A percentile compares a stretch with the other conserved stretches of the same genome.
phyloP scores from a whole-genome alignment of 2,329 filamentous ascomycete genomes.

The Macrophomina pseudophaseolina region DNA sequence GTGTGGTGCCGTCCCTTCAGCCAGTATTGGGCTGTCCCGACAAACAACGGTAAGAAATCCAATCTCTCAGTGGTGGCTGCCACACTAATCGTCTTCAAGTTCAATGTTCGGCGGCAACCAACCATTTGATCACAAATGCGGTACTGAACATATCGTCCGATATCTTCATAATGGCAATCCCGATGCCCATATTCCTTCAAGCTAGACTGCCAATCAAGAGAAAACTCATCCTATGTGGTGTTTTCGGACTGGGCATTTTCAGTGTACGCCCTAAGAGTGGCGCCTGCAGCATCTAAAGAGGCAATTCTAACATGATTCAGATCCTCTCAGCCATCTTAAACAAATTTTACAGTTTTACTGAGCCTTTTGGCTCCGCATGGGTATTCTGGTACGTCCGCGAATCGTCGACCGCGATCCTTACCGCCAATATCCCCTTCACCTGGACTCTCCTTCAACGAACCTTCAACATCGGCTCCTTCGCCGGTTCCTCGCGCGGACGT shows the following conservation, averaged over 20 bases:
- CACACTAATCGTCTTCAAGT: conserved; percentile 30
- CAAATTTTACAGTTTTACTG: conserved; percentile 65
- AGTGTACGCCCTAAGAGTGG: conserved; percentile 24
- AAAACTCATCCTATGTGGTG: conserved; percentile 59
- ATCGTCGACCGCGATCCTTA: conserved; percentile 63
- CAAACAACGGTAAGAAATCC: conserved; percentile 31
- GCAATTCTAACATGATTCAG: not conserved
- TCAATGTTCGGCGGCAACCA: conserved; percentile 51
- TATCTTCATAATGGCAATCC: conserved; percentile 52
- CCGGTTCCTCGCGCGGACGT: conserved; percentile 17
- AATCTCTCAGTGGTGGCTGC: not conserved
- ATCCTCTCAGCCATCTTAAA: conserved; percentile 56
- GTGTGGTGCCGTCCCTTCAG: conserved; percentile 61
- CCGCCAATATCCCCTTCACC: conserved; percentile 65
- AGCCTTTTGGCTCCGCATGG: conserved; percentile 62
- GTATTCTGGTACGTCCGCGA: conserved; percentile 66
- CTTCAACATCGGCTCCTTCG: conserved; percentile 44
- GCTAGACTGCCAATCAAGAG: conserved; percentile 51
- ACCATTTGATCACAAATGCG: conserved; percentile 47
- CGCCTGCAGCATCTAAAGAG: no score
- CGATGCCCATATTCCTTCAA: conserved; percentile 53
- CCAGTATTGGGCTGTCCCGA: conserved; percentile 59
- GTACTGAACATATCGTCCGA: conserved; percentile 55
- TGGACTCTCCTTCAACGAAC: conserved; percentile 62
- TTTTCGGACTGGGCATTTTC: conserved; percentile 60